Base-by-base conservation (phyloP, 2,329 filamentous ascomycete species). In the Fusarium temperatum region DNA sequence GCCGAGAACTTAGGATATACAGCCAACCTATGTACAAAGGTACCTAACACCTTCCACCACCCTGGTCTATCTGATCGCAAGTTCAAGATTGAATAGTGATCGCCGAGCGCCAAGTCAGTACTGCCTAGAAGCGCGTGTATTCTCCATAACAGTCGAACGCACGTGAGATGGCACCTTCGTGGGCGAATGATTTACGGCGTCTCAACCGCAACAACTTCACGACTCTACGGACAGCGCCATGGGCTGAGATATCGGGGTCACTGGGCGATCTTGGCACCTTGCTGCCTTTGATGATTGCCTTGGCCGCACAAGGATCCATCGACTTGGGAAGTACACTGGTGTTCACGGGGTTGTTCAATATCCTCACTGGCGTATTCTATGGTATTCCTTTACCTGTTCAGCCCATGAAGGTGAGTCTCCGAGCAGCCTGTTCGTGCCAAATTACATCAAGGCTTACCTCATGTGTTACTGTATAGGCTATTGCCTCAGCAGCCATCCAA, bases 301-400 rank as follows among this genome's bases (percentile, higher is more conserved):
- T 98, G 35, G 91, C 95, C 0, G 84, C 94, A 35, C 93, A 94
- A 74, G 87, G 88, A 39, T 95, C 93, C 14, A 93, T 98, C 77
- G 92, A 94, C 28, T 88, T 98, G 3, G 90, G 94, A 32, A 91
- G 92, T 54, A 98, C 96, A 0, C 88, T 98, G 2, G 89, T 98
- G 11, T 96, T 98, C 80, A 95, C 94, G 0, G 96, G 96, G 3
- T 79, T 95, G 15, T 96, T 93, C 82, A 98, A 98, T 78, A 89
- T 98, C 63, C 78, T 93, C 18, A 98, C 95, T 0, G 96, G 96
- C 24, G 80, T 91, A 4, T 83, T 92, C 38, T 98, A 98, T 78
- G 96, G 96, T 12, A 92, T 98, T 45, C 96, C 96, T 5, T 84
- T 98, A 8, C 95, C 95, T 0, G 95, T 98, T 0, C 95, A 98